Conservation (phyloP, 768 basidiomycete genomes). For the Glaciozyma martinii region DNA sequence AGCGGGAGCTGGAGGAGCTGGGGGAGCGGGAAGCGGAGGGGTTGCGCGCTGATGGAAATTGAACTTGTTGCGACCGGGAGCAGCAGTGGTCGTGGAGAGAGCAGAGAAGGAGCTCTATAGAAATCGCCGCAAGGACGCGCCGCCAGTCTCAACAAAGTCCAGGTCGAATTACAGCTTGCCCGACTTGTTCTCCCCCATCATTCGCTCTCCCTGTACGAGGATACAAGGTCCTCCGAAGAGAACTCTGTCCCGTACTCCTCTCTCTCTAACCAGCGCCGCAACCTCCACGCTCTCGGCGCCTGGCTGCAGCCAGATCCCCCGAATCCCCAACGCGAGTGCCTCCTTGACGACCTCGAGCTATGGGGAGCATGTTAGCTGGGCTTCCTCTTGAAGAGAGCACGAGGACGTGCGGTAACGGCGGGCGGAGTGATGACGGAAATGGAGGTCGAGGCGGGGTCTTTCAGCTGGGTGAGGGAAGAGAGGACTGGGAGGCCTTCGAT, state of each 20-base stretch:
- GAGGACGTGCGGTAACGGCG: neutral
- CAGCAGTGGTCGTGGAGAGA: no score
- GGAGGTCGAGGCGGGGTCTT: neutral
- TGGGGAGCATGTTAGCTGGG: constrained; percentile 64
- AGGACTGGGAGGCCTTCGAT: neutral
- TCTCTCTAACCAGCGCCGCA: constrained; percentile 55
- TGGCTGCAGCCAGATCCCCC: constrained; percentile 79
- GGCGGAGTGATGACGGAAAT: neutral
- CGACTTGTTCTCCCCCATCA: neutral
- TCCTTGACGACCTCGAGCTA: neutral
- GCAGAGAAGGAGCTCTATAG: no score
- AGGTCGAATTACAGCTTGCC: neutral
- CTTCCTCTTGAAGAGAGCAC: constrained; percentile 34
- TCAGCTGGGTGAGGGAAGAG: neutral
- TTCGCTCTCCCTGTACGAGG: constrained; percentile 61
- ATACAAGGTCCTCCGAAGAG: constrained; percentile 77
- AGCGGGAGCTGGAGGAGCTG: no score
- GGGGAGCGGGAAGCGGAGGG: no score
- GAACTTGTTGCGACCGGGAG: no score
- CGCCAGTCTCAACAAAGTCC: no score
- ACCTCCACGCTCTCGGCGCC: constrained; percentile 68
- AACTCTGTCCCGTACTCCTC: constrained; percentile 57
- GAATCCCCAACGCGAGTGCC: constrained; percentile 50
- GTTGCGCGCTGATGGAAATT: no score
- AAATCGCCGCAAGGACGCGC: no score